Base-by-base conservation (phyloP, 768 basidiomycete genomes). In the Thelephora ganbajun region DNA sequence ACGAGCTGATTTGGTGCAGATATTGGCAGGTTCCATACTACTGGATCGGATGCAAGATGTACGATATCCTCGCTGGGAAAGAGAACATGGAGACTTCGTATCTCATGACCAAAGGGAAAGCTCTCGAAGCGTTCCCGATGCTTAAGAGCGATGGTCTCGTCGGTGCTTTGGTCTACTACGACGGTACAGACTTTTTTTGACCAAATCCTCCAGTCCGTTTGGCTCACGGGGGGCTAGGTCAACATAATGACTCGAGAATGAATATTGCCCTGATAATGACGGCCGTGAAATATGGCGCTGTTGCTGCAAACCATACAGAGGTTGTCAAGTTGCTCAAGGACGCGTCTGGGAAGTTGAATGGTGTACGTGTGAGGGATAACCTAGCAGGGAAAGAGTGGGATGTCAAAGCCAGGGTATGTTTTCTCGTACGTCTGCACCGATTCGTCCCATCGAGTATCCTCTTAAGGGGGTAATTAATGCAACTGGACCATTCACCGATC, bases 21-120 rank as follows among this genome's bases (percentile, higher is more conserved):
- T 93, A 90, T 63, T 98, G 93, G 92, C 92, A 97, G 58, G 74
- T 97, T 12, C 94, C 94, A 0, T 99, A 98, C 65, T 97, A 96
- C 64, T 91, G 78, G 69, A 80, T 79, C 2, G 94, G 94, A 3
- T 92, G 87, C 69, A 98, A 97, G 68, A 68, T 97, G 70, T 99
- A 99, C 67, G 94, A 99, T 60, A 35, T 96, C 30, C 70, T 99
- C 16, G 94, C 94, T 6, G 94, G 94, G 0, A 84, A 85, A 62
- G 89, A 96, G 63, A 97, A 97, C 62, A 96, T 96, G 90, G 90
- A 92, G 64, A 72, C 76, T 1, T 90, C 90, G 6, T 98, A 98
- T 64, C 70, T 96, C 53, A 93, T 99, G 88, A 85, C 81, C 59
- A 90, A 84, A 59, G 86, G 87, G 11, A 90, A 92, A 59, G 91